These are phyloP conservation scores for Pyricularia pennisetigena DNA, from an alignment of 2,329 filamentous ascomycete genomes.

Conservation along the genomic window DNA sequence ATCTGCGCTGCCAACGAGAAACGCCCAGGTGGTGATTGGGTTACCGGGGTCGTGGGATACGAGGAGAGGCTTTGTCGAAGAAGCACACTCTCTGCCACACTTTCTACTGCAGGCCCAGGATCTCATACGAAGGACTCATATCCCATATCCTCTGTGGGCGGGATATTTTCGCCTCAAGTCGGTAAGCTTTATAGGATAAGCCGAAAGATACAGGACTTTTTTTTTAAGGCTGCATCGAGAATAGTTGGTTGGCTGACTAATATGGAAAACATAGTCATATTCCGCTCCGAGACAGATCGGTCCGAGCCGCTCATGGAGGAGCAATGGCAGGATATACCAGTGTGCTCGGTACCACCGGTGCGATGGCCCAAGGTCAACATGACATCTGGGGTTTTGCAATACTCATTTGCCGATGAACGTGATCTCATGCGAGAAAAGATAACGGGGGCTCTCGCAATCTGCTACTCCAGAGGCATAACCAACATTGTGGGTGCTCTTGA, in stretches of 20 bases:
- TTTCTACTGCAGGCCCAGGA: slow-evolving; percentile 49
- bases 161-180: slow-evolving; percentile 60
- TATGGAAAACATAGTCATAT: slow-evolving; percentile 46
- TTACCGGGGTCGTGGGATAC: slow-evolving; percentile 48
- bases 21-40: slow-evolving; percentile 71
- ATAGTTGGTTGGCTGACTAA: neutral
- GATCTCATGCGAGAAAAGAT: slow-evolving; percentile 67
- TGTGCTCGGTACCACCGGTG: slow-evolving; percentile 65
- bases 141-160: slow-evolving; percentile 60
- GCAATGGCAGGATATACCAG: slow-evolving; percentile 49
- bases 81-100: slow-evolving; percentile 61
- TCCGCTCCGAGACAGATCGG: slow-evolving; percentile 57
- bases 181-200: slow-evolving; percentile 29
- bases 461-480: slow-evolving; percentile 47
- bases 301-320: slow-evolving; percentile 46
- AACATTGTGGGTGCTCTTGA: slow-evolving; percentile 28
- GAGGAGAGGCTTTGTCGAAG: slow-evolving; percentile 67
- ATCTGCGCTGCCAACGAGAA: slow-evolving; percentile 70
- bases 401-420: slow-evolving; percentile 62
- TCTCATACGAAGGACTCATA: slow-evolving; percentile 45
- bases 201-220: neutral
- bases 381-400: slow-evolving; percentile 52
- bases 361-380: slow-evolving; percentile 56
- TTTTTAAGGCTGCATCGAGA: neutral
- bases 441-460: slow-evolving; percentile 59